Evolutionary conservation across 1,284 basidiomycete species (phyloP).

Genomic region (Boletus albobrunnescens): DNA sequence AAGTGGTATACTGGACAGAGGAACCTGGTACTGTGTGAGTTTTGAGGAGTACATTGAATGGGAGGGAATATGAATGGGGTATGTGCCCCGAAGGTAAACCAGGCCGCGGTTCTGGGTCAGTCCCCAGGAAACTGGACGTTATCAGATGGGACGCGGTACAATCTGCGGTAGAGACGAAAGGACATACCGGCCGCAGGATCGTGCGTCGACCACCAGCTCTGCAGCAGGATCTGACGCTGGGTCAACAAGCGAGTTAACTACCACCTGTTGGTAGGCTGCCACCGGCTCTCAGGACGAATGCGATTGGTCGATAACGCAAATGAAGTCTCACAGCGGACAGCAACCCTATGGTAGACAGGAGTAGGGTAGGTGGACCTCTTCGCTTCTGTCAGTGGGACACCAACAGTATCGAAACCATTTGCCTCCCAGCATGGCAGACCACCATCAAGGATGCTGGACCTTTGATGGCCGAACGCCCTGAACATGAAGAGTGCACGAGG

Average conservation of each 20-base stretch:
- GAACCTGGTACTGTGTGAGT: slow-evolving; percentile 41
- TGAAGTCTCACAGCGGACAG: slow-evolving; percentile 57
- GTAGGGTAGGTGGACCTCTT: slow-evolving; percentile 45
- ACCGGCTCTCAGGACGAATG: slow-evolving; percentile 17
- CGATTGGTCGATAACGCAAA: slow-evolving; percentile 15
- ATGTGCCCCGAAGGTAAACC: slow-evolving; percentile 92
- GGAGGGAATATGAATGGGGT: slow-evolving; percentile 80
- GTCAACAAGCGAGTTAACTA: slow-evolving; percentile 60
- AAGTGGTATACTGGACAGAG: slow-evolving; percentile 56
- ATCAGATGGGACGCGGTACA: slow-evolving; percentile 6
- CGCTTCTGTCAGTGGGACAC: slow-evolving; percentile 36
- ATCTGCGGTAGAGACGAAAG: background rate
- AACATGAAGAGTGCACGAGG: slow-evolving; percentile 92
- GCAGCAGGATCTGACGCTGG: slow-evolving; percentile 42
- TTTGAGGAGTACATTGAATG: slow-evolving; percentile 77
- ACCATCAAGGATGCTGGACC: slow-evolving; percentile 84
- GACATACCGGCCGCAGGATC: slow-evolving; percentile 69
- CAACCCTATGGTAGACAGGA: slow-evolving; percentile 47
- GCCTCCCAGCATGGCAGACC: slow-evolving; percentile 83
- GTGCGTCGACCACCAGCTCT: slow-evolving; percentile 85
- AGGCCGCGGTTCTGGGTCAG: slow-evolving; percentile 85
- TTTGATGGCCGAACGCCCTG: slow-evolving; percentile 80
- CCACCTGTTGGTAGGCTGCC: slow-evolving; percentile 80
- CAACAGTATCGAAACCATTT: slow-evolving; percentile 64
- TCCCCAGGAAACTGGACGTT: slow-evolving; percentile 65